Evolutionary conservation across 257 asterid genomes (phyloP).

Genomic region (Agastache rugosa): DNA sequence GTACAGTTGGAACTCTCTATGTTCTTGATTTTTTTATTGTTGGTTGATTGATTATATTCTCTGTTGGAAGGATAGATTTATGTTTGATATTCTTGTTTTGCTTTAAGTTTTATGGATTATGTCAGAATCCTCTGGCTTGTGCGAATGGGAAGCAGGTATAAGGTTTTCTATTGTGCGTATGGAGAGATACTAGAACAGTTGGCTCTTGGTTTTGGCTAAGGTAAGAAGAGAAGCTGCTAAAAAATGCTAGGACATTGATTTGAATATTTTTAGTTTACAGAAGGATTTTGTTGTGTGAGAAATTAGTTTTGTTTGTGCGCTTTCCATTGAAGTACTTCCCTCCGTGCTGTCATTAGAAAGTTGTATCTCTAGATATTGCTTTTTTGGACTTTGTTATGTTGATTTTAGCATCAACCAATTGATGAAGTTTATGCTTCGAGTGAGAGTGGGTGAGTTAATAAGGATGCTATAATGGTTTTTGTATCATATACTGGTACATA

Average conservation of each 20-base stretch:
- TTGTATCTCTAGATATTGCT: conserved; percentile 8
- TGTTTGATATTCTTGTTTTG: conserved; percentile 12
- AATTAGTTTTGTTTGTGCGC: not conserved
- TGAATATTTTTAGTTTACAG: conserved; percentile 19
- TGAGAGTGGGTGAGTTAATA: not conserved
- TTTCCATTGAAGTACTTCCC: not conserved
- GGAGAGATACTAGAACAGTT: not conserved
- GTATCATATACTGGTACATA: not conserved
- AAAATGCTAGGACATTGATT: not conserved
- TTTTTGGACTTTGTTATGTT: conserved; percentile 8
- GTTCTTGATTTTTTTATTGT: conserved; percentile 28
- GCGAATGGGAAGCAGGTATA: conserved; percentile 6
- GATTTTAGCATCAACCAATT: not conserved
- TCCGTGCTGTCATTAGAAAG: not conserved
- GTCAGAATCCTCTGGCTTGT: not conserved
- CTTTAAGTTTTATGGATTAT: not conserved
- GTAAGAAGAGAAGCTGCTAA: not conserved
- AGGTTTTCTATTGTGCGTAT: conserved; percentile 1
- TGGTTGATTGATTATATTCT: conserved; percentile 25
- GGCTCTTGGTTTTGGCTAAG: conserved; percentile 1
- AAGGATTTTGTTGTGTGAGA: conserved; percentile 7
- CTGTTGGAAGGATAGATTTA: no score
- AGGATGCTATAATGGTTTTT: not conserved
- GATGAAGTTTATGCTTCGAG: conserved; percentile 17
- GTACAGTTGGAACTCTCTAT: conserved; percentile 35